These are phyloP conservation scores for Bruguiera sexangula DNA, from an alignment of 345 rosid species.

Conservation along the genomic window DNA sequence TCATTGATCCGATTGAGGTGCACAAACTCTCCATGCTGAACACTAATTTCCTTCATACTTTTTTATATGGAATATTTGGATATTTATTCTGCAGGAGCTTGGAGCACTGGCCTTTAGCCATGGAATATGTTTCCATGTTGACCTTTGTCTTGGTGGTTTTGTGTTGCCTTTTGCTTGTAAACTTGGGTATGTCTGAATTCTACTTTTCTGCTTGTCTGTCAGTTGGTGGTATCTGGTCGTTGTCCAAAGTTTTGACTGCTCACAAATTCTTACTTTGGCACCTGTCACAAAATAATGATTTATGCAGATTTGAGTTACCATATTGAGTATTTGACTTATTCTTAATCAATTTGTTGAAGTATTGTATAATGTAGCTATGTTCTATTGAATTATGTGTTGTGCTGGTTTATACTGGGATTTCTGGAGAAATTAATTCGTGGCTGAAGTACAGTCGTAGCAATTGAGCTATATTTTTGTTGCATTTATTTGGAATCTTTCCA, in stretches of 20 bases:
- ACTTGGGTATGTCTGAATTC: constrained; percentile 52
- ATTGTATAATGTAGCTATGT: not conserved
- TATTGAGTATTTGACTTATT: not conserved
- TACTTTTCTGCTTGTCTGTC: not conserved
- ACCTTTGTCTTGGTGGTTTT: constrained; percentile 98
- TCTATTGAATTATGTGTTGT: not conserved
- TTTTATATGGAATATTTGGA: constrained; percentile 4
- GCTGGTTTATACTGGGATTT: not conserved
- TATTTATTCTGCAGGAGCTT: constrained; percentile 60
- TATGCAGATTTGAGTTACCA: not conserved
- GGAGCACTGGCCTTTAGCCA: constrained; percentile 70
- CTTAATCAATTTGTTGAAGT: not conserved
- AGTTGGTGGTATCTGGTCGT: not conserved
- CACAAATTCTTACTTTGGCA: not conserved
- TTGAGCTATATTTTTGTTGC: not conserved
- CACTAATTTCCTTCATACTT: not conserved
- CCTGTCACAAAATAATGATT: not conserved
- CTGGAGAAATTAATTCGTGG: not conserved
- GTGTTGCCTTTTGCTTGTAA: constrained; percentile 90
- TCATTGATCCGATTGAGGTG: constrained; percentile 96
- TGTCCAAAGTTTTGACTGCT: not conserved
- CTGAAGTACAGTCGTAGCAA: not conserved
- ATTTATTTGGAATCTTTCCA: not conserved
- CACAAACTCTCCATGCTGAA: constrained; percentile 7
- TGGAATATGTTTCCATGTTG: constrained; percentile 91